Base-by-base conservation (phyloP, 352 stramenopile species). In the Ophiocytium majus region DNA sequence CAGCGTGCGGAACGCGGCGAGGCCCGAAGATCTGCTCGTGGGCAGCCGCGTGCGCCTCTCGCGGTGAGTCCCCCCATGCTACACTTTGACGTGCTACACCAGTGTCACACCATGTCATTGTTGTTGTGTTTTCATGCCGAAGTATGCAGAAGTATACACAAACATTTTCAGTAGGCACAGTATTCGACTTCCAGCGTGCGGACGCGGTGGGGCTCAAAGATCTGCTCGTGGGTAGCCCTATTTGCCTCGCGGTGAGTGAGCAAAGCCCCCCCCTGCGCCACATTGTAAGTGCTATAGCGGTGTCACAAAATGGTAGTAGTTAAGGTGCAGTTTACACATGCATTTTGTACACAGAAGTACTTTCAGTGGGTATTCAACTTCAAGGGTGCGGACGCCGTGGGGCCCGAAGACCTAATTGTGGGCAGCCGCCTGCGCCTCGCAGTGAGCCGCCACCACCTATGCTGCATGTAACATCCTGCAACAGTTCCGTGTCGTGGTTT, bases 61-160 rank as follows among this genome's bases (percentile, higher is more conserved):
- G 43, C 0, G 37, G 36, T 17, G 49, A 83, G 17, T 37, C 33
- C 23, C 19, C 63, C 19, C 43, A 50, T 32, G 36, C 78, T 35
- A 23, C 66, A 0, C 49, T 85, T 28, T 50, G 32, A 32, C n/a
- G 10, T 35, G 36, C 78, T 80, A n/a, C 9, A 23, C 35, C 78
- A 79, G 34, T 81, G 10, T 82, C 50, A 82, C 83, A 71, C 23
- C 66, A 36, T 28, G 83, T 82, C 74, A 36, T 87, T 9, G 10
- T 50, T 43, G 64, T n/a, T n/a, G n/a, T n/a, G n/a, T n/a, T n/a
- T n/a, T n/a, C 32, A 10, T 66, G n/a, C 10, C 49, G 34, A 0
- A 57, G n/a, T 14, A 10, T 32, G n/a, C n/a, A n/a, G n/a, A n/a
- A n/a, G n/a, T n/a, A n/a, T n/a, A n/a, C n/a, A n/a, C n/a, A n/a